Base-by-base conservation (phyloP, 306 rosid species). In the Carpinus fangiana region DNA sequence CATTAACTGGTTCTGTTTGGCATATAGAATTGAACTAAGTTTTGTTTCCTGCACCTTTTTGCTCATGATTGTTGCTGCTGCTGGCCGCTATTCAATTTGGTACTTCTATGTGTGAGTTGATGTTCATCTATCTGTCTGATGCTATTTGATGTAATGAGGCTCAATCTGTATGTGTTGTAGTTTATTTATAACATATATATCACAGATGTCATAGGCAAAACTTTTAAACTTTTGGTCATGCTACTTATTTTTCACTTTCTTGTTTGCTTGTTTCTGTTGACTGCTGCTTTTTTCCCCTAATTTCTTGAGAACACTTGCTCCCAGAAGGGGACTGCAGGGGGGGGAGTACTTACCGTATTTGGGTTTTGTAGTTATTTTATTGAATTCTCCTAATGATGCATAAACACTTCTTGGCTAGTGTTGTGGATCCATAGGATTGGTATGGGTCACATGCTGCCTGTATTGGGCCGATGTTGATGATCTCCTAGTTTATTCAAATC, bases 61-160 rank as follows among this genome's bases (percentile, higher is more conserved):
- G 60, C 57, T 18, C 60, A 21, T 55, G 18, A 11, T 54, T 55
- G 16, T 12, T 41, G 38, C n/a, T 65, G 51, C 68, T 52, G 48
- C 46, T 73, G 74, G 51, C 68, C 41, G 48, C 46, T 73, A 69
- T 41, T 79, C 51, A 36, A 52, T 21, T 36, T 59, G 31, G n/a
- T 20, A 21, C 65, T 51, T 61, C 72, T 51, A 31, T 48, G 64
- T 47, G 65, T 34, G 70, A 20, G 16, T 34, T 50, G 21, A 69
- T 5, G 53, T 67, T 43, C 17, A 41, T 41, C 72, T 41, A 67
- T 67, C 72, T 67, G 51, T 38, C 36, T 9, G 38, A 12, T 59
- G 16, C 16, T 59, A 3, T 59, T 59, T 9, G 8, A 20, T 31
- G 64, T 20, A 57, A 57, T 57, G 34, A 20, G 11, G 34, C 64